A percentile compares a stretch with the other conserved stretches of the same genome.
Evolutionary conservation across 2,329 filamentous ascomycete species (phyloP).

Genomic region (Fusarium domesticum): DNA sequence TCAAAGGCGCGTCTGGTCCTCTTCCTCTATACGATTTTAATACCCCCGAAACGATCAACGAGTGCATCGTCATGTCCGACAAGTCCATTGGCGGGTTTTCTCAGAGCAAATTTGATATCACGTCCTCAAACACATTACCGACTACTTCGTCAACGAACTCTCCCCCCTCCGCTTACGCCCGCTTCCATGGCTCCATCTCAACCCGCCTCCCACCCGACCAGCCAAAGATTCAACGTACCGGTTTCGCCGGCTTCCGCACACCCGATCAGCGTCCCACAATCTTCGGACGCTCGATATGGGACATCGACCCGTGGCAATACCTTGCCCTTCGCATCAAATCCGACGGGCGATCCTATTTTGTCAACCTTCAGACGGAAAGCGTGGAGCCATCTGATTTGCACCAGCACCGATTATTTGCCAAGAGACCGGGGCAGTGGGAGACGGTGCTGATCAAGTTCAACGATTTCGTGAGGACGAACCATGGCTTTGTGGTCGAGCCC

Average conservation of each 20-base stretch:
- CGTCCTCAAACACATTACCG: slow-evolving; percentile 3
- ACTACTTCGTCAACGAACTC: slow-evolving; percentile 6
- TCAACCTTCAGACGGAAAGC: slow-evolving; percentile 93
- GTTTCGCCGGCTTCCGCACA: slow-evolving; percentile 90
- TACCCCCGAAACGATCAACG: slow-evolving; percentile 42
- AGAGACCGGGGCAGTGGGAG: slow-evolving; percentile 84
- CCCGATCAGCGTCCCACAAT: slow-evolving; percentile 70
- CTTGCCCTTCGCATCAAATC: slow-evolving; percentile 86
- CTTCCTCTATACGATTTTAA: slow-evolving; percentile 65
- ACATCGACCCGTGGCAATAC: slow-evolving; percentile 85
- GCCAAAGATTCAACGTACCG: slow-evolving; percentile 72
- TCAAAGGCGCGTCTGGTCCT: slow-evolving; percentile 62
- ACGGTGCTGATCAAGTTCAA: slow-evolving; percentile 88
- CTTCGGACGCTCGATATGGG: slow-evolving; percentile 84
- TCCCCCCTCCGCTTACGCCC: slow-evolving; percentile 53
- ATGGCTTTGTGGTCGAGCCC: slow-evolving; percentile 87
- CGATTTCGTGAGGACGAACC: slow-evolving; percentile 92
- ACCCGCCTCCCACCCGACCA: slow-evolving; percentile 73
- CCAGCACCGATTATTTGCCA: slow-evolving; percentile 83
- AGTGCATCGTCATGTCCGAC: slow-evolving; percentile 81
- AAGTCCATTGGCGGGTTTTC: slow-evolving; percentile 84
- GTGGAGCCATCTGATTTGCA: slow-evolving; percentile 94
- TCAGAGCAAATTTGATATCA: slow-evolving; percentile 66
- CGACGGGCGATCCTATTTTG: slow-evolving; percentile 86
- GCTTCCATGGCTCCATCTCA: slow-evolving; percentile 86